Evolutionary conservation across 2,329 filamentous ascomycete species (phyloP).

Genomic region (Westerdykella aurantiaca): DNA sequence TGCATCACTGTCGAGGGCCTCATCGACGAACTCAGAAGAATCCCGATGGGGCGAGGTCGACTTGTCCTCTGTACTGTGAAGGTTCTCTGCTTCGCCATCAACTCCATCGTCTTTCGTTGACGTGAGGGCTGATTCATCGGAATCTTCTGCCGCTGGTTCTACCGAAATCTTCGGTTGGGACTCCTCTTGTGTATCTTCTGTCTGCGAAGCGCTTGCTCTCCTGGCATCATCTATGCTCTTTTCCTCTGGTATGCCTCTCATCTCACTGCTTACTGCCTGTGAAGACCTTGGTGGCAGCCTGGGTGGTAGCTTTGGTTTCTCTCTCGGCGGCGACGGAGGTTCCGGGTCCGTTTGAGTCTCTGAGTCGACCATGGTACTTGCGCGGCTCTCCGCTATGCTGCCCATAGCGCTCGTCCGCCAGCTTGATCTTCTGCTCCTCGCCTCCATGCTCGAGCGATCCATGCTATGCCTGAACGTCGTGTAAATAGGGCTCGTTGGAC

Average conservation of each 20-base stretch:
- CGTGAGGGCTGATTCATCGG: slow-evolving; percentile 4
- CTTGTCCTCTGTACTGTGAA: slow-evolving; percentile 26
- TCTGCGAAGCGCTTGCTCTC: slow-evolving; percentile 4
- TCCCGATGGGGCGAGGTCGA: slow-evolving; percentile 16
- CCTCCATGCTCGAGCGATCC: slow-evolving; percentile 57
- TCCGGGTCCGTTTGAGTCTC: slow-evolving; percentile 56
- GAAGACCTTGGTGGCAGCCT: slow-evolving; percentile 19
- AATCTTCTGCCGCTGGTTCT: slow-evolving; percentile 6
- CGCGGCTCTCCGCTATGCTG: slow-evolving; percentile 54
- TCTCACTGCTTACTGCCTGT: slow-evolving; percentile 18
- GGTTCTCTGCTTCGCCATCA: not conserved
- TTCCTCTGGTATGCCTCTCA: slow-evolving; percentile 35
- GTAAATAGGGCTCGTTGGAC: slow-evolving; percentile 66
- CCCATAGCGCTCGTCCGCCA: slow-evolving; percentile 64
- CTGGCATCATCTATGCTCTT: slow-evolving; percentile 11
- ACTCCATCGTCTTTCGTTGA: slow-evolving; percentile 2
- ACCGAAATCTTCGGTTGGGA: too few relatives aligned
- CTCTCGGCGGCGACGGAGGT: slow-evolving; percentile 17
- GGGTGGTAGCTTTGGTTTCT: slow-evolving; percentile 11
- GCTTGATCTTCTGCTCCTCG: slow-evolving; percentile 56
- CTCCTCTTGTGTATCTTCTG: too few relatives aligned
- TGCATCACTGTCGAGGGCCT: slow-evolving; percentile 45
- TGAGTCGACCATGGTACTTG: slow-evolving; percentile 63
- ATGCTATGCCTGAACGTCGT: slow-evolving; percentile 61
- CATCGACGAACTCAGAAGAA: slow-evolving; percentile 31